Base-by-base conservation (phyloP, 75 land plant genomes). In the Ceratopteris richardii region DNA sequence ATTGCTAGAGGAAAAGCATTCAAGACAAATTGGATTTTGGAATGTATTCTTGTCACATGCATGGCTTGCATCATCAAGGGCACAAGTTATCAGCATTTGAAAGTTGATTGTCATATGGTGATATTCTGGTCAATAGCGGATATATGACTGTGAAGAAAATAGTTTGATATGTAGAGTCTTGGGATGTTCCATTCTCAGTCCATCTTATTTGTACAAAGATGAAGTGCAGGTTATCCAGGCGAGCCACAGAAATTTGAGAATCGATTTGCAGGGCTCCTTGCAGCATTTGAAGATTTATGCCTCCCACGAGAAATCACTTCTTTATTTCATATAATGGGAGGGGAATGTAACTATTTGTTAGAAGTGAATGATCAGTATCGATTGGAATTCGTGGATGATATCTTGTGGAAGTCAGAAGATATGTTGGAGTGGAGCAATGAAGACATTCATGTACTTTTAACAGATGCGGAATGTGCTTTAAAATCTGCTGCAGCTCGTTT, bases 301-400 rank as follows among this genome's bases (percentile, higher is more conserved):
- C 57, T 77, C 22, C 68, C 77, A 10, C 21, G 53, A 10, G 44
- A 31, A 29, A 62, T 77, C 36, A 72, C 71, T 14, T 25, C 29
- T 33, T 52, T 71, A 16, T 77, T 77, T 55, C 79, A 77, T 31
- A 65, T 77, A 11, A 66, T 77, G 70, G 78, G 79, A 30, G 79
- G 79, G 3, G 79, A 77, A 43, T 77, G 79, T 71, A 77, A 77
- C 44, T 77, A 77, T 40, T 62, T 77, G 50, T 44, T 77, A 1
- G 40, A 46, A 44, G 77, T 72, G 11, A 51, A 72, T 40, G 26
- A 36, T 31, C 37, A 66, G 21, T 77, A 72, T 62, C 64, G 57
- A 13, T 71, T 77, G n/a, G 66, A 72, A 41, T 77, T 77, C 30
- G 78, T 77, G 12, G 55, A 51, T 11, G 77, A 77, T 29, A 58